These are phyloP conservation scores for Calonectria pseudoreteaudii DNA, from an alignment of 2,329 filamentous ascomycete genomes.

Conservation along the genomic window DNA sequence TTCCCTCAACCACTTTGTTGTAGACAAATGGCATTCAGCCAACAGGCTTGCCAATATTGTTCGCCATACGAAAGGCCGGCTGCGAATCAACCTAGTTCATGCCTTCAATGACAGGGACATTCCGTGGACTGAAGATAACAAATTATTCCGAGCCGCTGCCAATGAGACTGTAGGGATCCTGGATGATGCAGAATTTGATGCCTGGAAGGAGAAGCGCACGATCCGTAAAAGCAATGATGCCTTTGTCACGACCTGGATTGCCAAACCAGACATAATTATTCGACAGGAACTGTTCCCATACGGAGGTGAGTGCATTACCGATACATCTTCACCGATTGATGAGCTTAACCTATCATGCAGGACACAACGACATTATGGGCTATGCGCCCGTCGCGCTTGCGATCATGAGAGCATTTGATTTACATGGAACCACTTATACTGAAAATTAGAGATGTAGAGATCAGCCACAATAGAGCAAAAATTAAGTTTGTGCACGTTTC, in stretches of 20 bases:
- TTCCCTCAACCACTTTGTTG: conserved; percentile 71
- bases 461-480: neutral
- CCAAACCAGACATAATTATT: conserved; percentile 60
- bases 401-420: conserved; percentile 73
- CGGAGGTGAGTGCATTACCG: conserved; percentile 59
- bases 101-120: conserved; percentile 87
- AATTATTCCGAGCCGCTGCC: conserved; percentile 71
- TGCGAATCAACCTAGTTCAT: conserved; percentile 81
- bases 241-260: conserved; percentile 60
- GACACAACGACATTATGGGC: conserved; percentile 77
- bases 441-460: conserved; percentile 8
- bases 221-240: conserved; percentile 54
- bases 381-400: conserved; percentile 74
- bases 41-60: conserved; percentile 72
- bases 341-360: conserved; percentile 51
- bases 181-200: conserved; percentile 52
- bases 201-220: conserved; percentile 60
- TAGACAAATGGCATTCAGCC: conserved; percentile 86
- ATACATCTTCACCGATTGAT: neutral
- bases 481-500: neutral
- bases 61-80: conserved; percentile 59
- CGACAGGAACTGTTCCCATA: conserved; percentile 66
- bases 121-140: conserved; percentile 76
- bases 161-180: conserved; percentile 58
- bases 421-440: conserved; percentile 46